A percentile compares a stretch with the other conserved stretches of the same genome.
phyloP scores from a whole-genome alignment of 768 basidiomycete species.

The Xanthoconium stramineum region DNA sequence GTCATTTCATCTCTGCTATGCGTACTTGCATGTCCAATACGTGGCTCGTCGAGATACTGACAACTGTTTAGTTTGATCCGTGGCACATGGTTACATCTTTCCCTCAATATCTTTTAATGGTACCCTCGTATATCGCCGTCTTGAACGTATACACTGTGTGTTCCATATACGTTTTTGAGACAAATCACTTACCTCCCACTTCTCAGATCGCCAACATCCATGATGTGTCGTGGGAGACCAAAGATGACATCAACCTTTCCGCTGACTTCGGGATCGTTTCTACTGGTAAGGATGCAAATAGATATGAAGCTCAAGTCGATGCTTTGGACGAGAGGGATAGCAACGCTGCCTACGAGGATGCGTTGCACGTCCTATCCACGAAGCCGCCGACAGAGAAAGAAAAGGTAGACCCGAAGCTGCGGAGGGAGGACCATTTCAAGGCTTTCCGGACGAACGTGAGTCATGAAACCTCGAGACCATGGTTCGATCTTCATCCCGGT shows the following conservation, averaged over 20 bases:
- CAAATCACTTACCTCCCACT: not conserved
- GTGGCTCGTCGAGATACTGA: not conserved
- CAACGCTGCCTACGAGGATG: slow-evolving; percentile 87
- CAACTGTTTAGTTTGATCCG: slow-evolving; percentile 70
- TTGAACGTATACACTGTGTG: slow-evolving; percentile 83
- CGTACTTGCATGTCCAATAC: slow-evolving; percentile 46
- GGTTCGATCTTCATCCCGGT: slow-evolving; percentile 11
- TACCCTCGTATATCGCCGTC: slow-evolving; percentile 90
- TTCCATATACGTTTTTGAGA: not conserved
- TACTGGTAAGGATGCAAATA: slow-evolving; percentile 49
- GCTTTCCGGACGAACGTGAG: slow-evolving; percentile 82
- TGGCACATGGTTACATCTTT: slow-evolving; percentile 99
- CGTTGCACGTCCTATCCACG: slow-evolving; percentile 74
- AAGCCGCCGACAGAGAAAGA: slow-evolving; percentile 73
- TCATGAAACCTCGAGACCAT: not conserved
- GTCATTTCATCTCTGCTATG: slow-evolving; percentile 77
- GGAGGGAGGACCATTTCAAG: slow-evolving; percentile 85
- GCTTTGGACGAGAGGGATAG: slow-evolving; percentile 86
- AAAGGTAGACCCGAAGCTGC: slow-evolving; percentile 56
- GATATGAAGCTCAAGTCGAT: slow-evolving; percentile 81
- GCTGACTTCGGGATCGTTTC: slow-evolving; percentile 85
- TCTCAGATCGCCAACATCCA: slow-evolving; percentile 79
- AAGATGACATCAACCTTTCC: slow-evolving; percentile 84
- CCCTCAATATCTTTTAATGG: slow-evolving; percentile 83
- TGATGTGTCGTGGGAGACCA: slow-evolving; percentile 95